phyloP scores from a whole-genome alignment of 768 basidiomycete species.

The Psilocybe cyanescens region DNA sequence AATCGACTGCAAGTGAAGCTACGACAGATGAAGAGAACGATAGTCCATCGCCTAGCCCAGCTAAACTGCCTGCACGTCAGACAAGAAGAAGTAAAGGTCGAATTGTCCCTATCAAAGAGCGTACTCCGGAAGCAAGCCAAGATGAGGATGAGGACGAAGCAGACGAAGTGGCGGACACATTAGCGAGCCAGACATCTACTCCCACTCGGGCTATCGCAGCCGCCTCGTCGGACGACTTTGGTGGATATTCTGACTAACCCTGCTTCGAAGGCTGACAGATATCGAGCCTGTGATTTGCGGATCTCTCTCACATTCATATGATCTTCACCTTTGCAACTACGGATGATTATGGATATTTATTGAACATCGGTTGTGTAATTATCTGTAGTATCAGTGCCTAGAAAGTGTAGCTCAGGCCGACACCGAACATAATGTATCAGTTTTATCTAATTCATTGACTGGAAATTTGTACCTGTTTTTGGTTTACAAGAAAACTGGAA shows the following conservation, averaged over 20 bases:
- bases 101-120: neutral
- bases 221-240: slow-evolving; percentile 28
- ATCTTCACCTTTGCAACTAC: neutral
- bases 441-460: neutral
- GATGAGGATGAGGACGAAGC: neutral
- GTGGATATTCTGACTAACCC: slow-evolving; percentile 24
- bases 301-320: neutral
- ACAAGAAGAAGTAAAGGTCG: slow-evolving; percentile 9
- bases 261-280: neutral
- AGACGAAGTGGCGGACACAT: slow-evolving; percentile 21
- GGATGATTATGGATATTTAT: neutral
- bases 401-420: neutral
- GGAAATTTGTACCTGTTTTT: neutral
- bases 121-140: neutral
- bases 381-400: neutral
- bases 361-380: slow-evolving; percentile 4
- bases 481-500: neutral
- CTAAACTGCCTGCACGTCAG: slow-evolving; percentile 16
- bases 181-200: slow-evolving; percentile 14
- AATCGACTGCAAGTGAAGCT: slow-evolving; percentile 10
- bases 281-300: neutral
- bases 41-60: slow-evolving; percentile 20
- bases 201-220: neutral
- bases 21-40: slow-evolving; percentile 18
- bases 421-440: neutral